Base-by-base conservation (phyloP, 1,284 basidiomycete species). In the Gomphus sp. region DNA sequence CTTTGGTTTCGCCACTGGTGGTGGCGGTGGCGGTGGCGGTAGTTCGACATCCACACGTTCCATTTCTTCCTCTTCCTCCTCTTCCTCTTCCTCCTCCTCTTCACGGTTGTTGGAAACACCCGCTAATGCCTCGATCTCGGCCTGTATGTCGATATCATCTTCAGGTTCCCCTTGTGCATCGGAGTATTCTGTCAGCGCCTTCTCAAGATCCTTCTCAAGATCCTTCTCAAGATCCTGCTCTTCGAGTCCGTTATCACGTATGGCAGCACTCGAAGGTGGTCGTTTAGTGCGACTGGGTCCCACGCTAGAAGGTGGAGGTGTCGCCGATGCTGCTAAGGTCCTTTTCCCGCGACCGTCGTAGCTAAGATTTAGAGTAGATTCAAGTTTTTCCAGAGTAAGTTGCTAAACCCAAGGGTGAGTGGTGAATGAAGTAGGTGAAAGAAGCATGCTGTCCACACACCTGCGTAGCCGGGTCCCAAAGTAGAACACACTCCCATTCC, bases 371-470 rank as follows among this genome's bases (percentile, higher is more conserved):
- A 87, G 72, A 58, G 72, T 76, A 4, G 85, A 83, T 61, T 90
- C 88, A 1, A 90, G 69, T 67, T 88, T 89, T 73, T 90, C 87
- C 12, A 90, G 72, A 8, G 80, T 85, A 65, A 82, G 87, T 48
- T 78, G 78, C 87, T 90, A 64, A 55, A 31, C 12, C 59, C 55
- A 45, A 31, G 41, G 3, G 41, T n/a, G 8, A 50, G 45, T 56
- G 10, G 43, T 33, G 52, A 51, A 33, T 41, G 31, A 10, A 12
- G 41, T 8, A 11, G 0, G 31, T 50, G 31, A 14, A 33, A 14
- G 18, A 53, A 47, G 14, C 18, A 22, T 50, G 43, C 4, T 52
- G 34, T 45, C 52, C 39, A 74, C 82, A 66, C 65, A 87, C 87
- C 60, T 80, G 79, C 52, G 78, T 74, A 57, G 81, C 82, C 65